These are phyloP conservation scores for Yarrowia yakushimensis DNA, from an alignment of 805 yeast species.

Conservation along the genomic window DNA sequence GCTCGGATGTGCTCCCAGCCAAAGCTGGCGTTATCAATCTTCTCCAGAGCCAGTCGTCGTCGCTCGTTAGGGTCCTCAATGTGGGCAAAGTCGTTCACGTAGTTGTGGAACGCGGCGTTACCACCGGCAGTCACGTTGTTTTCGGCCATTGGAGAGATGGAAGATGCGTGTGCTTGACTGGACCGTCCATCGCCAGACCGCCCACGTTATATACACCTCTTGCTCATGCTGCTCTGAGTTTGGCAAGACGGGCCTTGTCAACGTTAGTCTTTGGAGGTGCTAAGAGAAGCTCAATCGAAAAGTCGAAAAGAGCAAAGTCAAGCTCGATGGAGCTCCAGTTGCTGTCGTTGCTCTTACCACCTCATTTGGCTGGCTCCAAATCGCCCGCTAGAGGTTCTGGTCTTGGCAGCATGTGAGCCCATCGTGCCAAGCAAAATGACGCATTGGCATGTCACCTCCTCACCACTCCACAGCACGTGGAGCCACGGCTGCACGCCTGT, in stretches of 20 bases:
- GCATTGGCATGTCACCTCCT: background rate
- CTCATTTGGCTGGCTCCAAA: too few species aligned
- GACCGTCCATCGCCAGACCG: too few species aligned
- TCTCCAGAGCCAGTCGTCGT: constrained; percentile 57
- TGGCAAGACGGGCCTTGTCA: background rate
- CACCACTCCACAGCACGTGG: background rate
- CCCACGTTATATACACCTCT: background rate
- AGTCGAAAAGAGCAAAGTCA: background rate
- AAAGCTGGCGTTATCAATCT: constrained; percentile 54
- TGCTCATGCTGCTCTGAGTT: background rate
- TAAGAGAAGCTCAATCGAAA: background rate
- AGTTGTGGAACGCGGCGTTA: constrained; percentile 57
- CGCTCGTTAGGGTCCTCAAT: constrained; percentile 56
- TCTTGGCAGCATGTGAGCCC: background rate
- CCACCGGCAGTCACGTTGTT: constrained; percentile 41
- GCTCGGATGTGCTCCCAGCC: constrained; percentile 57
- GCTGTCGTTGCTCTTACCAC: too few species aligned
- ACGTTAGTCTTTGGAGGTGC: constrained; percentile 9
- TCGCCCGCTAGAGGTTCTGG: too few species aligned
- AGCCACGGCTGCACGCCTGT: background rate
- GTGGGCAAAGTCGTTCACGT: constrained; percentile 51
- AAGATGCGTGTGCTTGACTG: background rate
- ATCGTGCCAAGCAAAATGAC: constrained; percentile 13
- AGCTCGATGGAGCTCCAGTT: too few species aligned
- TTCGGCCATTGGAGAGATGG: background rate